Evolutionary conservation across 805 yeast genomes (phyloP), one percentile per base, ranked within the genome.

Genomic region (Saturnispora galanensis): DNA sequence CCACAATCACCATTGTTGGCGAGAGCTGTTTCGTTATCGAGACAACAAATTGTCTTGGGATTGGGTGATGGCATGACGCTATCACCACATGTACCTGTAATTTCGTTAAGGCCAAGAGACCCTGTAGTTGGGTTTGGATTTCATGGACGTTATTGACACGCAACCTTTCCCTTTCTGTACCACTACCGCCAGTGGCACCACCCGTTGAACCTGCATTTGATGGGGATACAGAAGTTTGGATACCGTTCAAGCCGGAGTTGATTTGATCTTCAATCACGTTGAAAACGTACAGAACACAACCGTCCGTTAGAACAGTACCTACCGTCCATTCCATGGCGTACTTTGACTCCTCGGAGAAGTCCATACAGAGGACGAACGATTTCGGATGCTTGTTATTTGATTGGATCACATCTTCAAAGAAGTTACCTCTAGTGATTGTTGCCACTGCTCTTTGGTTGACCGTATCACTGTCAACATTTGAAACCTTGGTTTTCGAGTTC

Each of bases 261-360:
- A 68, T 57, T 28, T 58, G 56, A 17, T 60, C 69, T 52, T 74
- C 80, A 46, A 72, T 69, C 10, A 76, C 81, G 52, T 76, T 74
- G 21, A 86, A 77, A 16, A 86, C 75, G 58, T 84, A 85, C 44
- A 88, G 63, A 0, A 88, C 86, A 44, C 87, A 83, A 0, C 93
- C 93, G 56, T 85, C 88, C 17, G 80, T 82, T 39, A 88, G 69
- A 0, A 87, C 81, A 0, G 95, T 76, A 2, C 97, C 97, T 52
- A 89, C 70, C 36, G 88, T 76, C 84, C 96, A 88, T 55, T 86
- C 93, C 17, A 89, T 68, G 0, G 96, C 93, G 60, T 83, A 84
- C 33, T 72, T 70, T 2, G 95, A 81, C 58, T 87, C 96, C 0
- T 86, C 83, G 3, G 90, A 79, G 50, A 83, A 73, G 59, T 89